phyloP scores from a whole-genome alignment of 2,329 filamentous ascomycete species.

The Fusarium sp. region DNA sequence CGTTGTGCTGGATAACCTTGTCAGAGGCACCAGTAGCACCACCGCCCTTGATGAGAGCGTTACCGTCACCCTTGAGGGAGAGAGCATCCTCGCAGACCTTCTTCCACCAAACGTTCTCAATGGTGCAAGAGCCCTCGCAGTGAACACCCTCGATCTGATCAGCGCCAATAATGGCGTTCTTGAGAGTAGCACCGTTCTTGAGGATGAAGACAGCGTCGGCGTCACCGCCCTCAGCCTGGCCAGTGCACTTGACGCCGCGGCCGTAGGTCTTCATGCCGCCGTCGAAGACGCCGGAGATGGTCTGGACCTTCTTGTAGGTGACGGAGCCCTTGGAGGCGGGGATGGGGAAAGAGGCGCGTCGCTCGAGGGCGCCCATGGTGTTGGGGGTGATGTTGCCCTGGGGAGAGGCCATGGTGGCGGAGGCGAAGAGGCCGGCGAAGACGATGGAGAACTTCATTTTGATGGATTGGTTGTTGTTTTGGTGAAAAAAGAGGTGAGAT shows the following conservation, averaged over 20 bases:
- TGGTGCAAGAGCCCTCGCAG: slow-evolving; percentile 41
- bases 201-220: slow-evolving; percentile 39
- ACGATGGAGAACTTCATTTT: slow-evolving; percentile 44
- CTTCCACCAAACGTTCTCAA: slow-evolving; percentile 43
- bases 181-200: slow-evolving; percentile 41
- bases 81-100: slow-evolving; percentile 43
- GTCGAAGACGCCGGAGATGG: slow-evolving; percentile 32
- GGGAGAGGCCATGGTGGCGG: slow-evolving; percentile 34
- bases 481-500: neutral
- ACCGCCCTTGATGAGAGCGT: slow-evolving; percentile 38
- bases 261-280: slow-evolving; percentile 43
- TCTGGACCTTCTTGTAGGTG: slow-evolving; percentile 38
- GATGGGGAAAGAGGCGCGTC: slow-evolving; percentile 41
- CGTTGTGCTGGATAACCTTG: slow-evolving; percentile 45
- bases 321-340: slow-evolving; percentile 44
- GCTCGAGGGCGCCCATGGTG: slow-evolving; percentile 43
- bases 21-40: slow-evolving; percentile 40
- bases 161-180: slow-evolving; percentile 40
- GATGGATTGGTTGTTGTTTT: slow-evolving; percentile 4
- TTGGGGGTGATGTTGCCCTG: slow-evolving; percentile 43
- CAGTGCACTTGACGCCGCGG: slow-evolving; percentile 39
- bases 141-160: slow-evolving; percentile 42
- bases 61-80: slow-evolving; percentile 37
- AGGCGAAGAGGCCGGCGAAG: slow-evolving; percentile 39
- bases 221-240: slow-evolving; percentile 32